Evolutionary conservation across 2,329 filamentous ascomycete genomes (phyloP), one percentile per base, ranked within the genome.

Genomic region (Trichoderma breve): DNA sequence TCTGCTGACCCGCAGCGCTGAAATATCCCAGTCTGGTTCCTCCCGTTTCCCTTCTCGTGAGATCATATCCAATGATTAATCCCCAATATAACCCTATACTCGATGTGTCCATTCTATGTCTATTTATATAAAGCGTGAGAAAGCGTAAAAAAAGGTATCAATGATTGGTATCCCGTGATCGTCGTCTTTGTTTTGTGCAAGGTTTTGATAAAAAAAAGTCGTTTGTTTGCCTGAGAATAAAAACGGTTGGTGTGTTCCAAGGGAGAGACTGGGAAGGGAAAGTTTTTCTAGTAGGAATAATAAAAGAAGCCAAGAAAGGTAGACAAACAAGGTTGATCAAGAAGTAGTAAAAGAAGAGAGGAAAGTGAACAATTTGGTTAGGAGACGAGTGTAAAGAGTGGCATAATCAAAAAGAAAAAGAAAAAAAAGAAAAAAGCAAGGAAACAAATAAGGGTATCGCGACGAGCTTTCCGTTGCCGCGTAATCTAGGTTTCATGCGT

Each of bases 111-210:
- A 51, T 69, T 53, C 66, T 69, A 69, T 69, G 57, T 69, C 66
- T 69, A 69, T 69, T 36, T 69, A 69, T 69, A 69, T 61, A 61
- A 69, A 61, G 66, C 66, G 55, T 69, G 66, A 69, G n/a, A 61
- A 62, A 32, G 66, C 66, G 66, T 69, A 51, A 69, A 61, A 51
- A 61, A 61, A 51, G 57, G 66, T 69, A 69, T 69, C 66, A 61
- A 69, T 61, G 57, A 69, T 69, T 61, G 66, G 66, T 62, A 69
- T 69, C 57, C 66, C 39, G 55, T 53, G 18, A 69, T 69, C 36
- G 66, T 69, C 43, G 55, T 51, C 24, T 12, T 69, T 68, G 34
- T 60, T 32, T 69, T 69, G 53, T 30, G 21, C 34, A 30, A n/a
- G 39, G 36, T 39, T 43, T 53, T 39, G 21, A 26, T 51, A 47